Evolutionary conservation across 2,329 filamentous ascomycete genomes (phyloP).

Genomic region (Pseudomassariella vexata): DNA sequence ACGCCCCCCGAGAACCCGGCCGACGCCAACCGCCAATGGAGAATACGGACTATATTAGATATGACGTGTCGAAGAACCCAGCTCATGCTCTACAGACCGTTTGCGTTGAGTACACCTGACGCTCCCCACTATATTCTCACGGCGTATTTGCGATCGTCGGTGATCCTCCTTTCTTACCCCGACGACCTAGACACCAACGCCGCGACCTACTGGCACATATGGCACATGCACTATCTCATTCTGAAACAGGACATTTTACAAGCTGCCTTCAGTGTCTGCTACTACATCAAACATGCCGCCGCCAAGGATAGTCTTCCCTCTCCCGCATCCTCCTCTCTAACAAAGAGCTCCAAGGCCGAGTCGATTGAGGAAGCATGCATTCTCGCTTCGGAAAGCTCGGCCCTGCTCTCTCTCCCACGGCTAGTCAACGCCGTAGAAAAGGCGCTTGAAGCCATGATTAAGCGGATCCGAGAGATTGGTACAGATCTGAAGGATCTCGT

Average conservation of each 20-base stretch:
- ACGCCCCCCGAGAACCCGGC: slow-evolving; percentile 34
- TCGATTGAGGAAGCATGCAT: slow-evolving; percentile 18
- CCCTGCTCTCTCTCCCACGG: slow-evolving; percentile 19
- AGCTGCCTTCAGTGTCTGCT: slow-evolving; percentile 49
- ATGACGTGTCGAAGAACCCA: slow-evolving; percentile 49
- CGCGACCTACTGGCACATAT: slow-evolving; percentile 39
- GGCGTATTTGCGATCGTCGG: slow-evolving; percentile 47
- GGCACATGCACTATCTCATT: slow-evolving; percentile 47
- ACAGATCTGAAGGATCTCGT: slow-evolving; percentile 45
- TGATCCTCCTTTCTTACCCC: slow-evolving; percentile 49
- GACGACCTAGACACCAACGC: slow-evolving; percentile 46
- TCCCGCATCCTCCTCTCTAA: slow-evolving; percentile 9
- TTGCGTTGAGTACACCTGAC: slow-evolving; percentile 45
- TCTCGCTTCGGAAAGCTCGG: slow-evolving; percentile 20
- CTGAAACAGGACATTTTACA: slow-evolving; percentile 50
- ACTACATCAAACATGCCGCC: slow-evolving; percentile 38
- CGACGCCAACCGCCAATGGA: slow-evolving; percentile 45
- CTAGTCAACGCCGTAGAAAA: slow-evolving; percentile 33
- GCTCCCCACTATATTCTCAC: slow-evolving; percentile 46
- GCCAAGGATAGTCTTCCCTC: slow-evolving; percentile 4
- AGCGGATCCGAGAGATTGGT: slow-evolving; percentile 36
- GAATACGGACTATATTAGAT: slow-evolving; percentile 44
- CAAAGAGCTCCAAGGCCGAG: slow-evolving; percentile 11
- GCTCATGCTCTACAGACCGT: slow-evolving; percentile 47
- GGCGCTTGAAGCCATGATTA: slow-evolving; percentile 38